Base-by-base conservation (phyloP, 495 filamentous ascomycete species). In the Halenospora varia region DNA sequence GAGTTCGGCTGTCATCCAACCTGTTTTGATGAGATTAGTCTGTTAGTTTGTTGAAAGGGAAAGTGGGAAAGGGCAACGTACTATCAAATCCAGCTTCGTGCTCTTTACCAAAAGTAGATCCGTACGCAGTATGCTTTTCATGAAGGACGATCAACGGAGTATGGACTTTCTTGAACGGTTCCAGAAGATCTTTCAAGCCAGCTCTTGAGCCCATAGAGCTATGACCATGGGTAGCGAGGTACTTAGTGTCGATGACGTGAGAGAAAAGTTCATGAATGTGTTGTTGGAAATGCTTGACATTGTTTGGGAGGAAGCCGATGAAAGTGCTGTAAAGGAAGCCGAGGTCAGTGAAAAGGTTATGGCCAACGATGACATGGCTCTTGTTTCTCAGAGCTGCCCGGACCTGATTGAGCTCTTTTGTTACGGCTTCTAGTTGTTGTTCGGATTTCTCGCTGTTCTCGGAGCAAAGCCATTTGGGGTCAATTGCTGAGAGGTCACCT, bases 31-130 rank as follows among this genome's bases (percentile, higher is more conserved):
- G 44, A 26, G 48, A 15, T 9, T n/a, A n/a, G n/a, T n/a, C n/a
- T n/a, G n/a, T n/a, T n/a, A n/a, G n/a, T n/a, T n/a, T n/a, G n/a
- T n/a, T n/a, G n/a, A 56, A 50, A 25, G 9, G 18, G 4, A 45
- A 17, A 24, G 39, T 25, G 18, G 1, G 17, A 24, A 46, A 2
- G 23, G 10, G 17, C 22, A 20, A 66, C 68, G 51, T 57, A 71
- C 87, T 90, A 64, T 91, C 88, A 59, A 78, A 90, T 13, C 88
- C 89, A 17, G 88, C 88, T 66, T 90, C 81, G 51, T 91, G 88
- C 26, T 72, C 71, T n/a, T 62, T 49, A 11, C 53, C 54, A 10
- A 48, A 29, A 2, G 26, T 3, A 2, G 54, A 42, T 9, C 57
- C 55, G 22, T 66, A 66, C 2, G 48, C n/a, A 13, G 49, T 55